These are phyloP conservation scores for Aspergillus carbonarius DNA, from an alignment of 2,329 filamentous ascomycete species.

Conservation along the genomic window DNA sequence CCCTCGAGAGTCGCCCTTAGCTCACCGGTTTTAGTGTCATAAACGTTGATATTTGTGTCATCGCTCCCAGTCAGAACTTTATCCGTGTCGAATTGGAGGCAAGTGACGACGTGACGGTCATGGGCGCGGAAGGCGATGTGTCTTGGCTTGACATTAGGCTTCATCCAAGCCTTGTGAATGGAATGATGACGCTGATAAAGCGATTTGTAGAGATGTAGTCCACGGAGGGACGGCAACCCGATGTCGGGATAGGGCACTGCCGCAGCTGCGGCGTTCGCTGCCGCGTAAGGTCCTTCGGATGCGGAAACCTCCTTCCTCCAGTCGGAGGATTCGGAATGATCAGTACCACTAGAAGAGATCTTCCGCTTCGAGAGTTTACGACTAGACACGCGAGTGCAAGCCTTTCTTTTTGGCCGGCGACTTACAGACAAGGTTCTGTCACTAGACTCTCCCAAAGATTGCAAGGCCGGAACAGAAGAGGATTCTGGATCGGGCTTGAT, in stretches of 20 bases:
- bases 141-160: constrained; percentile 73
- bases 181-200: constrained; percentile 90
- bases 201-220: constrained; percentile 92
- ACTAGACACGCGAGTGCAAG: constrained; percentile 44
- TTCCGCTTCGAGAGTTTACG: constrained; percentile 60
- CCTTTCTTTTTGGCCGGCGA: constrained; percentile 50
- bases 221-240: constrained; percentile 73
- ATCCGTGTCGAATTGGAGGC: constrained; percentile 94
- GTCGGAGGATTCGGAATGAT: constrained; percentile 41
- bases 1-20: constrained; percentile 80
- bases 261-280: constrained; percentile 75
- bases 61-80: constrained; percentile 98
- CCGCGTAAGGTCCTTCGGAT: constrained; percentile 80
- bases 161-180: constrained; percentile 91
- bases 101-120: constrained; percentile 94
- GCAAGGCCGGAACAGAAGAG: constrained; percentile 16
- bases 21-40: constrained; percentile 92
- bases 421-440: constrained; percentile 26
- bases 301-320: constrained; percentile 50
- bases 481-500: constrained; percentile 42
- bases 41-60: constrained; percentile 96
- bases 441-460: constrained; percentile 24
- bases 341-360: constrained; percentile 47
- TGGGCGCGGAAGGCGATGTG: constrained; percentile 97
- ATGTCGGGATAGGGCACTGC: constrained; percentile 80